Evolutionary conservation across 306 rosid genomes (phyloP).

Genomic region (Castanea sativa): DNA sequence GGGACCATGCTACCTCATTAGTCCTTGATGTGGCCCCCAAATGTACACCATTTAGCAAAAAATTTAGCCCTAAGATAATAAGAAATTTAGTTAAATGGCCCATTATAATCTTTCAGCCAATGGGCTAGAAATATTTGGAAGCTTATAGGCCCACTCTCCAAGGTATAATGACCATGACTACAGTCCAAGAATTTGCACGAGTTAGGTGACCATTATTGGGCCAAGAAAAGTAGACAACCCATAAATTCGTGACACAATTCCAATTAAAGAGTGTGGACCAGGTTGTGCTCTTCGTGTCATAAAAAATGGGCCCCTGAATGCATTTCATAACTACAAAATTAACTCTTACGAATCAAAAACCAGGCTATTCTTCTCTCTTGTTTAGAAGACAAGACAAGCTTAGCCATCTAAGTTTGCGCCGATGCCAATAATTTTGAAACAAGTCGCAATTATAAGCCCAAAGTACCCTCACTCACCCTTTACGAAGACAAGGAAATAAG

Average conservation of each 20-base stretch:
- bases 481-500: not conserved
- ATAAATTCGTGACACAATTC: not conserved
- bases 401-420: not conserved
- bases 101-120: not conserved
- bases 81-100: not conserved
- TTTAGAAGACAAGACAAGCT: not conserved
- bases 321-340: too few relatives aligned
- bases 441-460: not conserved
- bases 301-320: too few relatives aligned
- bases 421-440: not conserved
- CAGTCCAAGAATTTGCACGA: not conserved
- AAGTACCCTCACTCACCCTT: not conserved
- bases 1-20: constrained; percentile 16
- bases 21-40: constrained; percentile 21
- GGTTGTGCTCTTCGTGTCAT: too few relatives aligned
- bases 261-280: too few relatives aligned
- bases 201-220: not conserved
- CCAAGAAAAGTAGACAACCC: not conserved
- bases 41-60: constrained; percentile 9
- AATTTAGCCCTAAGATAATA: constrained; percentile 6
- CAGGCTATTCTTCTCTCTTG: not conserved
- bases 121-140: not conserved
- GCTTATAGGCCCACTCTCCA: not conserved
- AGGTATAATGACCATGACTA: not conserved
- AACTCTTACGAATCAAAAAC: not conserved